Conservation (phyloP, 768 basidiomycete species). For the Termitomyces sp. region DNA sequence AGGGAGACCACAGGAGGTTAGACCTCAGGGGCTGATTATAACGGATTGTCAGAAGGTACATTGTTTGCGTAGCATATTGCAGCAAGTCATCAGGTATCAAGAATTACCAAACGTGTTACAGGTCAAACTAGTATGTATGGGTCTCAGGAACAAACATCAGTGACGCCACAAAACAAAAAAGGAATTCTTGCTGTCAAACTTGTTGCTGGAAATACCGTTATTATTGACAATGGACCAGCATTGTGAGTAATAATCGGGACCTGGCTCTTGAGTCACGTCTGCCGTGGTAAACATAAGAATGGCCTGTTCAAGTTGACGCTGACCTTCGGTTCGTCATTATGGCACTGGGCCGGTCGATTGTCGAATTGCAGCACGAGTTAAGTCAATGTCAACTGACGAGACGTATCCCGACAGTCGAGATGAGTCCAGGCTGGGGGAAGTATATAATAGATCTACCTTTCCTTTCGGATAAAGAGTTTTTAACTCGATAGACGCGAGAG, state of each 20-base stretch:
- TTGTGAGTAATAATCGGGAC: not conserved
- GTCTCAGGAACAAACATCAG: not conserved
- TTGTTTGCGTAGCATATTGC: not conserved
- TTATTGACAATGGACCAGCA: too few relatives aligned
- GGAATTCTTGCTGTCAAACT: not conserved
- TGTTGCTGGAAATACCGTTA: not conserved
- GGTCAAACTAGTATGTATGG: not conserved
- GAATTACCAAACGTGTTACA: not conserved
- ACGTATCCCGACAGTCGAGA: not conserved
- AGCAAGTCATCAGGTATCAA: not conserved
- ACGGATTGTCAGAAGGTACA: not conserved
- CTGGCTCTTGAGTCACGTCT: not conserved
- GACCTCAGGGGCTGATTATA: not conserved
- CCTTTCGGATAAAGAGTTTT: not conserved
- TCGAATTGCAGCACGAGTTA: not conserved
- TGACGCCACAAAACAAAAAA: not conserved
- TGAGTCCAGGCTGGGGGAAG: not conserved
- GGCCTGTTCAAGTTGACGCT: not conserved
- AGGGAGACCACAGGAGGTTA: not conserved
- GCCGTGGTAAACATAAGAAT: not conserved
- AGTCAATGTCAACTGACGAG: not conserved
- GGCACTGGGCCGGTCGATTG: not conserved
- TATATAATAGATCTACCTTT: too few relatives aligned
- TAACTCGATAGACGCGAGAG: not conserved
- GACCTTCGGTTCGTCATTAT: not conserved